Evolutionary conservation across 495 filamentous ascomycete species (phyloP).

Genomic region (Podospora appendiculata): DNA sequence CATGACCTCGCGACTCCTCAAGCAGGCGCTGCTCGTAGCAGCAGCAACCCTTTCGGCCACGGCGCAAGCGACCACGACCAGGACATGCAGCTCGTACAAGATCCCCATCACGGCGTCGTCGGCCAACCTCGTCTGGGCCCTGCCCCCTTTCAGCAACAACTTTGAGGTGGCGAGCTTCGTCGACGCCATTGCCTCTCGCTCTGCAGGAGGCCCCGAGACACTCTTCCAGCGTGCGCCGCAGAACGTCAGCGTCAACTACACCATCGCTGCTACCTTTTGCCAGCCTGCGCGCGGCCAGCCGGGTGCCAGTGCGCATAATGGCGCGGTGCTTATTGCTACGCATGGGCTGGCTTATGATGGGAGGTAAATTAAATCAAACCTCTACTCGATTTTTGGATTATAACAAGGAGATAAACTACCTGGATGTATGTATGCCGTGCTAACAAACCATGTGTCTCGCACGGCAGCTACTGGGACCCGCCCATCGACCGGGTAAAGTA

Average conservation of each 20-base stretch:
- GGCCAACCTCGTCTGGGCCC: conserved; percentile 5
- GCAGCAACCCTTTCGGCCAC: too few species aligned
- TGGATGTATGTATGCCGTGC: too few species aligned
- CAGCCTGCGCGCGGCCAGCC: conserved; percentile 5
- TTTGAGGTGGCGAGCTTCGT: conserved; percentile 17
- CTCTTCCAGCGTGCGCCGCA: background rate
- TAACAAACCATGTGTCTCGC: background rate
- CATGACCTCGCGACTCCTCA: too few species aligned
- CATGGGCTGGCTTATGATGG: conserved; percentile 14
- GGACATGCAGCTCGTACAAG: conserved; percentile 8
- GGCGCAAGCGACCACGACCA: background rate
- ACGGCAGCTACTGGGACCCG: conserved; percentile 52
- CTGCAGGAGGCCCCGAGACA: background rate
- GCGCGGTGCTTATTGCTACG: conserved; percentile 15
- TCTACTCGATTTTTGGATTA: background rate
- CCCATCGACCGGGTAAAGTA: conserved; percentile 44
- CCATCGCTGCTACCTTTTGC: conserved; percentile 19
- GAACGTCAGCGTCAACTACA: conserved; percentile 10
- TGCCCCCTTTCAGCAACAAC: conserved; percentile 10
- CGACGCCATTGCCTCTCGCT: conserved; percentile 7
- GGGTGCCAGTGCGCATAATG: background rate
- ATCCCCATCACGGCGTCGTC: conserved; percentile 9
- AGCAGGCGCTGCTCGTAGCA: too few species aligned
- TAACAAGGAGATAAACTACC: too few species aligned
- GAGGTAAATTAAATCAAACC: too few species aligned